Conservation (phyloP, 805 yeast genomes). For the Tetrapisispora taiwanensis region DNA sequence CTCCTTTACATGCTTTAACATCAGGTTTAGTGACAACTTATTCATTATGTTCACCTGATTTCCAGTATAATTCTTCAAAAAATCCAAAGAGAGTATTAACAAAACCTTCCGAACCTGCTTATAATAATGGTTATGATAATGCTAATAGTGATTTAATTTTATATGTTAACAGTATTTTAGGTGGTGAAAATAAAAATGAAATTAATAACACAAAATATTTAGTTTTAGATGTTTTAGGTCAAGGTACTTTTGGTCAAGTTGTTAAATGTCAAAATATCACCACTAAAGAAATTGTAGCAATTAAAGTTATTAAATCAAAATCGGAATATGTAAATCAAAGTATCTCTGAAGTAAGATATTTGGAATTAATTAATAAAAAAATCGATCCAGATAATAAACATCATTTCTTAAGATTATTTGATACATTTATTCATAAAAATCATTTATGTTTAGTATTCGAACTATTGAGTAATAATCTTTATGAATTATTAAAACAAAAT, state of each 20-base stretch:
- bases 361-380: slow-evolving; percentile 69
- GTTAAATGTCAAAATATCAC: slow-evolving; percentile 71
- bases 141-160: slow-evolving; percentile 82
- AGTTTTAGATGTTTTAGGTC: slow-evolving; percentile 84
- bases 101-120: slow-evolving; percentile 77
- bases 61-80: slow-evolving; percentile 69
- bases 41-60: slow-evolving; percentile 73
- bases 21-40: slow-evolving; percentile 70
- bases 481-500: slow-evolving; percentile 85
- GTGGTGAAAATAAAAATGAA: slow-evolving; percentile 34
- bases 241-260: slow-evolving; percentile 98
- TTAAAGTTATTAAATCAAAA: slow-evolving; percentile 85
- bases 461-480: slow-evolving; percentile 73
- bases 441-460: slow-evolving; percentile 93
- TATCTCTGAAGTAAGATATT: slow-evolving; percentile 75
- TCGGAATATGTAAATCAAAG: slow-evolving; percentile 89
- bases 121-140: slow-evolving; percentile 79
- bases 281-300: slow-evolving; percentile 84
- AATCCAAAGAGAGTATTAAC: slow-evolving; percentile 91
- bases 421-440: slow-evolving; percentile 83
- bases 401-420: slow-evolving; percentile 68
- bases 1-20: slow-evolving; percentile 77
- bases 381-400: slow-evolving; percentile 63
- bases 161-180: slow-evolving; percentile 88
- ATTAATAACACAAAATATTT: slow-evolving; percentile 60